These are phyloP conservation scores for Salix purpurea DNA, from an alignment of 345 rosid species.

Conservation along the genomic window DNA sequence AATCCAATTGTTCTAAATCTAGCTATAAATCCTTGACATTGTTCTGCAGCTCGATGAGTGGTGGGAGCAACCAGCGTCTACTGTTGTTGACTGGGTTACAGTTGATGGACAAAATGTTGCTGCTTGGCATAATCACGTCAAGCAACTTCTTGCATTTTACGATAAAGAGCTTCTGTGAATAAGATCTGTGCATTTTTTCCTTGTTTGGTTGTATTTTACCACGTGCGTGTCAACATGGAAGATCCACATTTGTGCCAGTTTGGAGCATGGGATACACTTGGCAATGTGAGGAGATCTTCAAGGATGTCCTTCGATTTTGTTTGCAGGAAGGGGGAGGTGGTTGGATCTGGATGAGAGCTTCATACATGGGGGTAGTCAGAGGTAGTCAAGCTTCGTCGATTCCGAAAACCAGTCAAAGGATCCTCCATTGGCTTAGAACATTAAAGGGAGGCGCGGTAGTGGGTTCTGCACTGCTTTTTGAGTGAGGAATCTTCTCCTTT, in stretches of 20 bases:
- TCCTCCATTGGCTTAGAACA: neutral
- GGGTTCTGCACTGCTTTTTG: neutral
- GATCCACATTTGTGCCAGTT: neutral
- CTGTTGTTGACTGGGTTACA: slow-evolving; percentile 80
- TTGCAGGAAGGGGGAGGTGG: neutral
- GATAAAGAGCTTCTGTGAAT: slow-evolving; percentile 55
- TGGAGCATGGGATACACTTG: neutral
- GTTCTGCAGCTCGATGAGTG: slow-evolving; percentile 74
- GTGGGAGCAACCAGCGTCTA: slow-evolving; percentile 97
- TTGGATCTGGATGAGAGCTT: neutral
- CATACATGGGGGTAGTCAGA: neutral
- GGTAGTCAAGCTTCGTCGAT: neutral
- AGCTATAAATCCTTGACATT: slow-evolving; percentile 6
- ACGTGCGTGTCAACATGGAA: neutral
- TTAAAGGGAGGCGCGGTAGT: neutral
- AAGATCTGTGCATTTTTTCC: neutral
- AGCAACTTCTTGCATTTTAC: slow-evolving; percentile 79
- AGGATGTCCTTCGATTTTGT: neutral
- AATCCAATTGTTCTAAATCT: neutral
- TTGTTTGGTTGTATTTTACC: neutral
- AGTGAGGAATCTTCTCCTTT: neutral
- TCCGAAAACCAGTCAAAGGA: neutral
- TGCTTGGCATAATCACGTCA: slow-evolving; percentile 88
- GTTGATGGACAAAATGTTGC: slow-evolving; percentile 82
- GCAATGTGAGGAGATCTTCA: neutral